Evolutionary conservation across 208 protist species (phyloP).

Genomic region (Spironucleus salmonicida): DNA sequence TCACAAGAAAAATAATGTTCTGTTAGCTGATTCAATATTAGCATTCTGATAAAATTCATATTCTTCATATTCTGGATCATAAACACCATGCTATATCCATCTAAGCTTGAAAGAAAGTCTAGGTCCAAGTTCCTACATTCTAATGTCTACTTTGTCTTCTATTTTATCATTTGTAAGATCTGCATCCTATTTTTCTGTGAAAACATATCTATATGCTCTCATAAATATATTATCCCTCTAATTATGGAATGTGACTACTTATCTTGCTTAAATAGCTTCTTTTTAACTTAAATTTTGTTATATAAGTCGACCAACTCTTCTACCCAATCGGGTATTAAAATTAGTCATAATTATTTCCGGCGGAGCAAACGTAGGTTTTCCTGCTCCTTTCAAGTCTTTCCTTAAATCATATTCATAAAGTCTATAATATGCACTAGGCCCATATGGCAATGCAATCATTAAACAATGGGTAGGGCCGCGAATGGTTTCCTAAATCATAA

Average conservation of each 20-base stretch:
- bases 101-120: constrained; percentile 15
- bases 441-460: background rate
- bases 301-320: background rate
- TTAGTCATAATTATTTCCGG: constrained; percentile 23
- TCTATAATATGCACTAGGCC: constrained; percentile 12
- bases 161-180: background rate
- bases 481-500: background rate
- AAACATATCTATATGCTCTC: constrained; percentile 25
- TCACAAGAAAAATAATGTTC: constrained; percentile 11
- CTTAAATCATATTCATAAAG: background rate
- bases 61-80: constrained; percentile 8
- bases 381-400: background rate
- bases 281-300: background rate
- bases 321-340: constrained; percentile 12
- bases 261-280: background rate
- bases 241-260: constrained; percentile 29
- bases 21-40: background rate
- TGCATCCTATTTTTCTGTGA: background rate
- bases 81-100: constrained; percentile 14
- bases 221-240: constrained; percentile 18
- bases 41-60: constrained; percentile 14
- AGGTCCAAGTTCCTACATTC: constrained; percentile 9
- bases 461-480: background rate
- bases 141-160: too few species aligned
- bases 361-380: background rate